phyloP scores from a whole-genome alignment of 805 yeast species.

The Yamadazyma sp. region DNA sequence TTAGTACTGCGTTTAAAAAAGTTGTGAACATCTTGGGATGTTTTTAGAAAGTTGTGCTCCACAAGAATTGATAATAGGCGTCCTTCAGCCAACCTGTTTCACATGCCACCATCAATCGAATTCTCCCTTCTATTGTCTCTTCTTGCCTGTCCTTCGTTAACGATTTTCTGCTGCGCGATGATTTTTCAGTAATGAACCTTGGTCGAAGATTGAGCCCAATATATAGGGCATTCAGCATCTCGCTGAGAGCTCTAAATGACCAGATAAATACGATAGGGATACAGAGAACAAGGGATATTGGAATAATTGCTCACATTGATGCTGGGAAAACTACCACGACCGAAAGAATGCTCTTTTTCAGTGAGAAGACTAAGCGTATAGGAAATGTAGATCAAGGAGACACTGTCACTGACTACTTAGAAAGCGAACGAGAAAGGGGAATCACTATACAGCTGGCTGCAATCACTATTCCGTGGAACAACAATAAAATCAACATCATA shows the following conservation, averaged over 20 bases:
- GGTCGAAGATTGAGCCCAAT: conserved; percentile 1
- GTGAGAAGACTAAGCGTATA: conserved; percentile 75
- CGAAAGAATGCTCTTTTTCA: conserved; percentile 88
- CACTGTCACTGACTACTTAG: conserved; percentile 89
- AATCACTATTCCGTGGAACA: conserved; percentile 83
- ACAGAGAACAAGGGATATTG: conserved; percentile 71
- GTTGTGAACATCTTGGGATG: no score
- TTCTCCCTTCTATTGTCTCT: background rate
- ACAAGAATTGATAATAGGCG: no score
- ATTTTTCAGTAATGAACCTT: background rate
- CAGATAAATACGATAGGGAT: conserved; percentile 13
- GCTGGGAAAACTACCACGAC: conserved; percentile 99
- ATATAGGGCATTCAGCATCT: background rate
- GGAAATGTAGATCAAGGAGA: conserved; percentile 98
- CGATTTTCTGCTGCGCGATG: background rate
- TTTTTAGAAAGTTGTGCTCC: no score
- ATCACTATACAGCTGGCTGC: conserved; percentile 97
- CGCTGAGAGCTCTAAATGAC: no score
- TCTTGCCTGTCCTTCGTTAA: background rate
- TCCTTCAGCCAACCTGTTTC: no score
- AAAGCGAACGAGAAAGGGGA: conserved; percentile 89
- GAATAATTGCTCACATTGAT: conserved; percentile 98
- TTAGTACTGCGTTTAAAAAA: no score
- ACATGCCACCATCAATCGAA: no score
- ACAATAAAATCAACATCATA: conserved; percentile 74